Percentiles rank a stretch among this genome's conserved stretches.
These are phyloP conservation scores for Ophiocordyceps sinensis DNA, from an alignment of 2,329 filamentous ascomycete species.

Conservation along the genomic window DNA sequence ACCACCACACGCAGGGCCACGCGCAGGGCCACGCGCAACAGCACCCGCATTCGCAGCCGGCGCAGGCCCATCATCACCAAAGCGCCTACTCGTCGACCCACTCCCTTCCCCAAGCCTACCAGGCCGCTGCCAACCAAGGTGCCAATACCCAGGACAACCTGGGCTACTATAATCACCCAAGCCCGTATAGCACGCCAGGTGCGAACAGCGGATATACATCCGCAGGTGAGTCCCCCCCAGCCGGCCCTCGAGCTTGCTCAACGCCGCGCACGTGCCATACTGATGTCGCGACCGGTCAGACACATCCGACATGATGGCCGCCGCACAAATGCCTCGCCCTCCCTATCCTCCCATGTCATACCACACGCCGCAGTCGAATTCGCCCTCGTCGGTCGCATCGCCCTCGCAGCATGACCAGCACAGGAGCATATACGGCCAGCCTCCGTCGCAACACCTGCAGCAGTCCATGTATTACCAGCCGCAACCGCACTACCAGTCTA, in stretches of 20 bases:
- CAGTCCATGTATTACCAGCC: slow-evolving; percentile 64
- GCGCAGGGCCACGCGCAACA: slow-evolving; percentile 47
- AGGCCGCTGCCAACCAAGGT: slow-evolving; percentile 43
- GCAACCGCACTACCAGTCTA: slow-evolving; percentile 48
- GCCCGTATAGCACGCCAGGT: slow-evolving; percentile 71
- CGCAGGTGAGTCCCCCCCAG: slow-evolving; percentile 50
- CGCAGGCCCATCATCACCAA: slow-evolving; percentile 40
- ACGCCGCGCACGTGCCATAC: not conserved
- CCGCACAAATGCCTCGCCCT: slow-evolving; percentile 54
- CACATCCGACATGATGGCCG: slow-evolving; percentile 53
- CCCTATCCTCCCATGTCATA: slow-evolving; percentile 81
- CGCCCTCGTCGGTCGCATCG: slow-evolving; percentile 83
- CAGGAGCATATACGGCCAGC: slow-evolving; percentile 71
- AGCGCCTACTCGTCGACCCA: slow-evolving; percentile 55
- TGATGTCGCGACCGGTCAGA: slow-evolving; percentile 22
- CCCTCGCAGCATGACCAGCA: slow-evolving; percentile 82
- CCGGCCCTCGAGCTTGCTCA: not conserved
- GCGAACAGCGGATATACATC: slow-evolving; percentile 74
- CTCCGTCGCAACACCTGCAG: slow-evolving; percentile 62
- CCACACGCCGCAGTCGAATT: slow-evolving; percentile 89
- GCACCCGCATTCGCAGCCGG: slow-evolving; percentile 38
- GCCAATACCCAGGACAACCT: slow-evolving; percentile 49
- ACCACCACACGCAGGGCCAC: slow-evolving; percentile 6
- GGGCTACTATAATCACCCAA: slow-evolving; percentile 65
- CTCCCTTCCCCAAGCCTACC: slow-evolving; percentile 52